phyloP scores from a whole-genome alignment of 106 monocot species.

The Dioscorea alata region DNA sequence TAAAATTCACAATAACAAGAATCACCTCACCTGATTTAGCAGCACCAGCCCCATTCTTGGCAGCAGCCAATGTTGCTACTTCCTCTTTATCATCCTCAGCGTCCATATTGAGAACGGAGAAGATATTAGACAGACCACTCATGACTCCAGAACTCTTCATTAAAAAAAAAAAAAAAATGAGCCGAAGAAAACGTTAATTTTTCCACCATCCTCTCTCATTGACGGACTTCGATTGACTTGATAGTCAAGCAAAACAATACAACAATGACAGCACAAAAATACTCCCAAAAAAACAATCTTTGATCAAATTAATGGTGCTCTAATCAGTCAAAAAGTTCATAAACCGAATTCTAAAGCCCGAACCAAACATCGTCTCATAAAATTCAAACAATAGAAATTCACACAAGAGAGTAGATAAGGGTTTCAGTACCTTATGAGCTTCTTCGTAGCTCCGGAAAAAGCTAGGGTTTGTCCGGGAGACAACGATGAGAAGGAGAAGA shows the following conservation, averaged over 20 bases:
- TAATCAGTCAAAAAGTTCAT: neutral
- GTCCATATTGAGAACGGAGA: conserved; percentile 48
- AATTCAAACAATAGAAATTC: too few species aligned
- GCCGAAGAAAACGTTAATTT: neutral
- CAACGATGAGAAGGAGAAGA: too few species aligned
- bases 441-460: too few species aligned
- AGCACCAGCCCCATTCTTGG: conserved; percentile 3
- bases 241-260: neutral
- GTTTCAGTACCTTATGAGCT: too few species aligned
- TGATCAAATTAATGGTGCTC: neutral
- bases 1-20: neutral
- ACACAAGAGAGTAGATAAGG: too few species aligned
- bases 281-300: neutral
- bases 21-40: conserved; percentile 16
- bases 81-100: conserved; percentile 47
- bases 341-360: too few species aligned
- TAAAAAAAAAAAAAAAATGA: too few species aligned
- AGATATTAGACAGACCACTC: conserved; percentile 34
- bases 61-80: conserved; percentile 3
- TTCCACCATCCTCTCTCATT: neutral
- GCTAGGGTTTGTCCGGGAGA: too few species aligned
- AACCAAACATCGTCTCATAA: too few species aligned
- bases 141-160: conserved; percentile 5
- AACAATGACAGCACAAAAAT: neutral
- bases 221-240: neutral